Base-by-base conservation (phyloP, 352 stramenopile genomes). In the Phytopythium vexans region DNA sequence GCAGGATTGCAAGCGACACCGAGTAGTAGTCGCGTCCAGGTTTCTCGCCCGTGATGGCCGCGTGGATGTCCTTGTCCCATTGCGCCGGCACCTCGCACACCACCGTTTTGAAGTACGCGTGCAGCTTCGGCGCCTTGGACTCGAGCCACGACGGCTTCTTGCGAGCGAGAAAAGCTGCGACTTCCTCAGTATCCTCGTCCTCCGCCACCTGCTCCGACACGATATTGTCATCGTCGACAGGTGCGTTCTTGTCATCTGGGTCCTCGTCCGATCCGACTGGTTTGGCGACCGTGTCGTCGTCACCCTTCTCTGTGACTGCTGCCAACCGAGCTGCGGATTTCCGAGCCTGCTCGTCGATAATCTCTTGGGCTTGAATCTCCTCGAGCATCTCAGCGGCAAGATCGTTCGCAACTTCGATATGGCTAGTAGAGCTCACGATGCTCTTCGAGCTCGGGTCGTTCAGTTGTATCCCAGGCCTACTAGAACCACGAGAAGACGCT, bases 21-120 rank as follows among this genome's bases (percentile, higher is more conserved):
- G 83, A 80, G 63, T 88, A 89, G 49, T 74, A 93, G 58, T 93
- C 81, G 4, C 81, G 67, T 9, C 86, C 86, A 1, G 86, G 86
- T 45, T 95, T 95, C 35, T 82, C 71, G 1, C 82, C 83, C 2
- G 69, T 77, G 42, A 92, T 89, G 4, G 86, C 84, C 10, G 83
- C 74, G 32, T 95, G 76, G 39, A 94, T 94, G 50, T 94, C 82
- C 48, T 88, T 91, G 62, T 95, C 86, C 86, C 86, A 95, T 48
- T 90, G 69, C 42, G 70, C 38, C 8, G 86, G 86, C 34, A 82
- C 80, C 8, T 68, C 56, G 40, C 76, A 86, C 21, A 92, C 62
- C 8, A 95, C 68, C 4, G 69, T 67, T 6, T 82, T 58, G 45
- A 89, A 89, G 56, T 92, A 95, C 8, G 51, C 63, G 34, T 77